Conservation (phyloP, 176 grass and related monocot genomes). For the Pontederia paniculata region DNA sequence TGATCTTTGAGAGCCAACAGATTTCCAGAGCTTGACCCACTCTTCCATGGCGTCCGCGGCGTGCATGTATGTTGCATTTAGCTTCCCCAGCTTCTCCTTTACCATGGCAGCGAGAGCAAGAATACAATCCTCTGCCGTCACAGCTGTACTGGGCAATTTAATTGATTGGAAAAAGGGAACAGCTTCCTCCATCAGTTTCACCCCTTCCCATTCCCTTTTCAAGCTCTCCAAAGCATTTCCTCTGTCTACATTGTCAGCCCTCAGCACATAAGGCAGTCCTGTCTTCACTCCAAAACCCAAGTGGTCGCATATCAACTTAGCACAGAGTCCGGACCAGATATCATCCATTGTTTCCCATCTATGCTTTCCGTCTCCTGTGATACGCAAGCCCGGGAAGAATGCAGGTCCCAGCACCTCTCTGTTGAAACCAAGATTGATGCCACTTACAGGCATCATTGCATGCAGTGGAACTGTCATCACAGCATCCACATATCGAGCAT, state of each 20-base stretch:
- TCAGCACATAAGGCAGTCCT: constrained; percentile 80
- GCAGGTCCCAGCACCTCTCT: constrained; percentile 61
- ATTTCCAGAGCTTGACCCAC: constrained; percentile 73
- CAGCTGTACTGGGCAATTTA: constrained; percentile 27
- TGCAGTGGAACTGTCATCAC: constrained; percentile 78
- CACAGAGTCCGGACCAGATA: constrained; percentile 74
- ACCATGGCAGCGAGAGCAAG: constrained; percentile 56
- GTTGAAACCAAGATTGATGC: constrained; percentile 94
- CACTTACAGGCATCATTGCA: constrained; percentile 67
- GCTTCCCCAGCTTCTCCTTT: constrained; percentile 38
- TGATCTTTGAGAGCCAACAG: constrained; percentile 28
- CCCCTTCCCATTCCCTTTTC: constrained; percentile 67
- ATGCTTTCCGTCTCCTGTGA: constrained; percentile 58
- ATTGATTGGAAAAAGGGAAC: constrained; percentile 63
- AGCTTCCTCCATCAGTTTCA: constrained; percentile 73
- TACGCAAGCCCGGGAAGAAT: constrained; percentile 54
- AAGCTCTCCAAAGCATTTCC: constrained; percentile 61
- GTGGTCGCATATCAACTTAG: constrained; percentile 67
- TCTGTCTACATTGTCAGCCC: constrained; percentile 40
- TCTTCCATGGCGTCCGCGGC: constrained; percentile 76
- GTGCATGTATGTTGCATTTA: constrained; percentile 45
- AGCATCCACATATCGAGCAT: constrained; percentile 70
- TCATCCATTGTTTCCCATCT: constrained; percentile 91
- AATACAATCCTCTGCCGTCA: constrained; percentile 57
- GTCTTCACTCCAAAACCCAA: constrained; percentile 61